phyloP scores from a whole-genome alignment of 768 basidiomycete species.

The Serendipita indica region DNA sequence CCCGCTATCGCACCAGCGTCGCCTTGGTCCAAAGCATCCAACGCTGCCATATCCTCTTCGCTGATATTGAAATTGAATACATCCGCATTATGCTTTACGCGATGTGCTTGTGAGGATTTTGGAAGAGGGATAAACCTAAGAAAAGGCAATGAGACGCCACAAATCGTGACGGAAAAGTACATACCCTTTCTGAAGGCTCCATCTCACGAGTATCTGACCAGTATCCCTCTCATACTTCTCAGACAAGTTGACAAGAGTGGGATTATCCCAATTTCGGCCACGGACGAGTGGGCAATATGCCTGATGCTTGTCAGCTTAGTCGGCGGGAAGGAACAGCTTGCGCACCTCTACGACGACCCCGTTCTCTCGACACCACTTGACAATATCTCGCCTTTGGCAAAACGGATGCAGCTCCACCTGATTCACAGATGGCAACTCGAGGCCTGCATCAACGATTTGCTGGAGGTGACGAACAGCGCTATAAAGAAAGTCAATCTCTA shows the following conservation, averaged over 20 bases:
- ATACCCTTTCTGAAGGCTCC: slow-evolving; percentile 30
- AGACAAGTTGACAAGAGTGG: not conserved
- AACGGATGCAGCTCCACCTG: slow-evolving; percentile 82
- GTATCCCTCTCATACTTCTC: slow-evolving; percentile 28
- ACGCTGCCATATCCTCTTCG: slow-evolving; percentile 43
- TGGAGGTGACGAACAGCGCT: slow-evolving; percentile 60
- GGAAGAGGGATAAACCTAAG: slow-evolving; percentile 60
- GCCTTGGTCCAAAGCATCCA: slow-evolving; percentile 62
- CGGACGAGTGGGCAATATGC: slow-evolving; percentile 68
- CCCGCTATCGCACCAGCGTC: slow-evolving; percentile 48
- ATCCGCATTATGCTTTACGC: slow-evolving; percentile 59
- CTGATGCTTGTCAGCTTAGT: slow-evolving; percentile 24
- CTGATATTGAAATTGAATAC: slow-evolving; percentile 63
- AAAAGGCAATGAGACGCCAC: too few relatives aligned
- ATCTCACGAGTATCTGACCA: slow-evolving; percentile 31
- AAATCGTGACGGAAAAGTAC: slow-evolving; percentile 12
- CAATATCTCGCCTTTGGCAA: slow-evolving; percentile 26
- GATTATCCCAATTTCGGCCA: slow-evolving; percentile 9
- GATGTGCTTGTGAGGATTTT: slow-evolving; percentile 55
- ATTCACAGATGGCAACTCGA: slow-evolving; percentile 56
- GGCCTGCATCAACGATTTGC: slow-evolving; percentile 50
- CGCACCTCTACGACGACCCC: slow-evolving; percentile 28
- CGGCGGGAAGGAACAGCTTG: slow-evolving; percentile 21
- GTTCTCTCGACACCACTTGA: slow-evolving; percentile 23
- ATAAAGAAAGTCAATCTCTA: not conserved